Evolutionary conservation across 139 green algal genomes (phyloP), one percentile per base, ranked within the genome.

Genomic region (Chlorella vulgaris): DNA sequence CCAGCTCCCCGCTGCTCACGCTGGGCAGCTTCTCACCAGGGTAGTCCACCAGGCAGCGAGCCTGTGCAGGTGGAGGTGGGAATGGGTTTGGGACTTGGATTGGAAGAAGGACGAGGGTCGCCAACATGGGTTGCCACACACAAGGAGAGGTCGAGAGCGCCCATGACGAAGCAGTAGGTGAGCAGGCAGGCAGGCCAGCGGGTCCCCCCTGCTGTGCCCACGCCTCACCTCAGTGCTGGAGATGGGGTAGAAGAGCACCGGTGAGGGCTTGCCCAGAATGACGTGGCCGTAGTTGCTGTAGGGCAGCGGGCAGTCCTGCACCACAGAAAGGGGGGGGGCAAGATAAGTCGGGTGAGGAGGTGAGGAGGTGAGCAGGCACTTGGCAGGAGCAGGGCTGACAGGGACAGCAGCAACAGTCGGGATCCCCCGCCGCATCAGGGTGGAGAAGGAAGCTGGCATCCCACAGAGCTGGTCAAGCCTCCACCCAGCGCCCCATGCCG

Each of bases 181-280:
- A n/a, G n/a, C n/a, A n/a, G n/a, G n/a, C n/a, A n/a, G n/a, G n/a
- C n/a, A n/a, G n/a, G n/a, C n/a, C n/a, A n/a, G n/a, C n/a, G n/a
- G n/a, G n/a, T n/a, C n/a, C n/a, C n/a, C n/a, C n/a, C n/a, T n/a
- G n/a, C n/a, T n/a, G n/a, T n/a, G 33, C 7, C 29, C 4, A 19
- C 33, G 24, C 43, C 29, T 26, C 76, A 97, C 93, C 88, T 98
- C 94, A 8, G 76, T 93, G 38, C 82, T 87, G 65, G 85, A 93
- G 86, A 99, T 99, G n/a, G 96, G 96, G 92, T 99, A 99, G 88
- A 99, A 98, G 24, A 99, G 93, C 71, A 99, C 91, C 38, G 96
- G 96, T 1, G 94, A 97, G 50, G 96, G 96, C 38, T 96, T 89
- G n/a, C 88, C 95, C 4, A 99, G 90, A 33, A 99, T 85, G 10